Evolutionary conservation across 2,329 filamentous ascomycete genomes (phyloP), one percentile per base, ranked within the genome.

Genomic region (Cercospora sp.): DNA sequence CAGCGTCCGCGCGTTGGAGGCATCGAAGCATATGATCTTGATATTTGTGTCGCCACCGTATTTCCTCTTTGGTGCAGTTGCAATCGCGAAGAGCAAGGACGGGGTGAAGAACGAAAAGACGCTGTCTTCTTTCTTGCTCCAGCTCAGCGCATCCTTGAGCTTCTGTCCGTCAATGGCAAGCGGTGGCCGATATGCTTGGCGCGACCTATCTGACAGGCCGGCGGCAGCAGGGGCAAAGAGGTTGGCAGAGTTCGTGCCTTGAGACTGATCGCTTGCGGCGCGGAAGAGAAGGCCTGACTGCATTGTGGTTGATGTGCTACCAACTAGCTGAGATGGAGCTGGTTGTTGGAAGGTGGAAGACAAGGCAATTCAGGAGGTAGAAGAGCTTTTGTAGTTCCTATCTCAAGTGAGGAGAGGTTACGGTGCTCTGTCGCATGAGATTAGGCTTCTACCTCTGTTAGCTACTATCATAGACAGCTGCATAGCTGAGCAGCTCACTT

Each of bases 81-180:
- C 60, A 4, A 68, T 23, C 3, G 69, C 66, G 33, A 70, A 68
- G 18, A 64, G 55, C 23, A 70, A 57, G 12, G 69, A 70, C 7
- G 66, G 48, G 9, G 69, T 68, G 36, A 61, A 68, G 61, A 68
- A 68, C 0, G 64, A 31, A 58, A 68, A 67, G 61, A 58, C 23
- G 40, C 58, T 66, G 13, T 40, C 31, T 20, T 31, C 28, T 16
- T 33, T 53, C 36, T 62, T 66, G 18, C 61, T 65, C 63, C 63
- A 59, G 8, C 31, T 18, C 28, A 70, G 63, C 16, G 63, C 66
- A 20, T 58, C 31, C 9, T 60, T 42, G 10, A 70, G 64, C 10
- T 68, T 26, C 20, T 60, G n/a, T 20, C 18, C 40, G 3, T 61
- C 26, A 9, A 61, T 45, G 16, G 5, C 36, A 13, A 8, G 45